A percentile compares a stretch with the other conserved stretches of the same genome.
phyloP scores from a whole-genome alignment of 2,329 filamentous ascomycete species.

The Elsinoe perseae region DNA sequence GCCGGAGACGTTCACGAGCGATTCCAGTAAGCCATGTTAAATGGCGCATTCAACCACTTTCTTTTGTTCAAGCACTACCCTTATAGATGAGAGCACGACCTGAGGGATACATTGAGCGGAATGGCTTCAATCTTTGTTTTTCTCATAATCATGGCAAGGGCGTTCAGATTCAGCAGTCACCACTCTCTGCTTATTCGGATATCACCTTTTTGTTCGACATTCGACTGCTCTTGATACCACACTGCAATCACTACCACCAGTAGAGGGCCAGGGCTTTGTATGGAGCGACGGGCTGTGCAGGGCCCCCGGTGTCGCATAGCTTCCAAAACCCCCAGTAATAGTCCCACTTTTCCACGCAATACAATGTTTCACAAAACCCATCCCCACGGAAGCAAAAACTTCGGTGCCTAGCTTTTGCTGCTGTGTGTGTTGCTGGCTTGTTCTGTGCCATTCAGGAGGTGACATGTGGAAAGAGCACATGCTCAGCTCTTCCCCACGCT shows the following conservation, averaged over 20 bases:
- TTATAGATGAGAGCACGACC: conserved; percentile 10
- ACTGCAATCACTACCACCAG: conserved; percentile 3
- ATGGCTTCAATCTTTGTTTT: neutral
- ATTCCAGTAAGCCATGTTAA: neutral
- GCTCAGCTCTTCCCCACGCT: conserved; percentile 5
- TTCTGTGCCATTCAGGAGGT: neutral
- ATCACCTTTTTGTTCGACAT: neutral
- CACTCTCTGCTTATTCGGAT: neutral
- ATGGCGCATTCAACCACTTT: neutral
- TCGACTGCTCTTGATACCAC: conserved; percentile 7
- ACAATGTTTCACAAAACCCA: conserved; percentile 7
- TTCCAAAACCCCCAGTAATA: conserved; percentile 12
- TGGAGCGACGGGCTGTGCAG: conserved; percentile 7
- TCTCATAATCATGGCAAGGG: conserved; percentile 3
- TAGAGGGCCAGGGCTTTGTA: conserved; percentile 9
- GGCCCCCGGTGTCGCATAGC: neutral
- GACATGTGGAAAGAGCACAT: neutral
- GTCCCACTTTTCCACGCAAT: conserved; percentile 14
- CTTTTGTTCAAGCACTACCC: neutral
- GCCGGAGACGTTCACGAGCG: conserved; percentile 33
- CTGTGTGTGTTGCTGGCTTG: neutral
- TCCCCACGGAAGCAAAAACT: neutral
- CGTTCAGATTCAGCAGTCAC: conserved; percentile 8
- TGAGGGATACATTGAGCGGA: conserved; percentile 1
- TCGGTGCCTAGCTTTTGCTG: neutral